Evolutionary conservation across 2,329 filamentous ascomycete species (phyloP).

Genomic region (Raffaelea deltoideospora): DNA sequence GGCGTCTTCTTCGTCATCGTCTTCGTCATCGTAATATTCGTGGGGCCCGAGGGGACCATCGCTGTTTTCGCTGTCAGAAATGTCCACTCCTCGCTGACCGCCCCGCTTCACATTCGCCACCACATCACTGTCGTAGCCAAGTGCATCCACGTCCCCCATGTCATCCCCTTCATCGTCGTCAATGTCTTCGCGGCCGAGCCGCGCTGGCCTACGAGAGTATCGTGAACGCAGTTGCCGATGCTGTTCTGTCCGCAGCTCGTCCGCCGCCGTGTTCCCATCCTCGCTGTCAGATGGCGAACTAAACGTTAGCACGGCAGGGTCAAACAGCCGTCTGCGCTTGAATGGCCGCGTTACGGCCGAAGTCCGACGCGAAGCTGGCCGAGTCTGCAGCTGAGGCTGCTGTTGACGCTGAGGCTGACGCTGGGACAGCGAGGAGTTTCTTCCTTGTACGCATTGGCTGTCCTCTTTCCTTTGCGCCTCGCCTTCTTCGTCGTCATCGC

Average conservation of each 20-base stretch:
- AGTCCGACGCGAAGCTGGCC: neutral
- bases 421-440: too few species aligned
- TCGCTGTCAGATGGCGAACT: neutral
- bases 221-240: too few species aligned
- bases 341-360: constrained; percentile 2
- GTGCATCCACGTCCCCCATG: neutral
- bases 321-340: constrained; percentile 7
- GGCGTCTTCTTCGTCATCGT: neutral
- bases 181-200: too few species aligned
- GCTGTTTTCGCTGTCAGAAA: too few species aligned
- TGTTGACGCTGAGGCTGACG: too few species aligned
- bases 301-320: constrained; percentile 1
- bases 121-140: too few species aligned
- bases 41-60: too few species aligned
- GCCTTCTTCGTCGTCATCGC: neutral
- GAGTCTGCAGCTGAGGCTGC: too few species aligned
- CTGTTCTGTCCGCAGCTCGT: neutral
- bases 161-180: too few species aligned
- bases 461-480: neutral
- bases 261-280: neutral
- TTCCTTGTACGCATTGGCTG: neutral
- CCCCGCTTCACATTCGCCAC: too few species aligned
- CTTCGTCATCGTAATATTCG: constrained; percentile 1
- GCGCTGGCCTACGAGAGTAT: too few species aligned
- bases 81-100: too few species aligned